phyloP scores from a whole-genome alignment of 179 eudicot genomes.

The Beta corolliflora region DNA sequence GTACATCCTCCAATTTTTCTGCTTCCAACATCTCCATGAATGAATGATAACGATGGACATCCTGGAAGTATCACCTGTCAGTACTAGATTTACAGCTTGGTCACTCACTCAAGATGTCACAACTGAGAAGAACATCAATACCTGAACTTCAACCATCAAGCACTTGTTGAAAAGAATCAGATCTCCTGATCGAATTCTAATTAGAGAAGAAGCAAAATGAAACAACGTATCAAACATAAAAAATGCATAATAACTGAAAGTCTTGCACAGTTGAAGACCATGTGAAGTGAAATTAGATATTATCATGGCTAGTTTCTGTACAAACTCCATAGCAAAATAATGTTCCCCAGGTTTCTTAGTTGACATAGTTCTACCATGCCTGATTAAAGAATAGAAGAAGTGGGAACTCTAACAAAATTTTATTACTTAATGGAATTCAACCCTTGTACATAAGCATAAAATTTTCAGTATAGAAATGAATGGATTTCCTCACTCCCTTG shows the following conservation, averaged over 20 bases:
- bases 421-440: too few species aligned
- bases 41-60: slow-evolving; percentile 60
- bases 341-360: background rate
- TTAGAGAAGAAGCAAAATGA: background rate
- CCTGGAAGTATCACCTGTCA: slow-evolving; percentile 44
- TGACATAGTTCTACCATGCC: background rate
- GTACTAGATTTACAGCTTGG: background rate
- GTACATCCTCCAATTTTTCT: slow-evolving; percentile 61
- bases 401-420: too few species aligned
- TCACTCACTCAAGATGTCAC: background rate
- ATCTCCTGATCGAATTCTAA: slow-evolving; percentile 66
- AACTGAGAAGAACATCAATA: slow-evolving; percentile 21
- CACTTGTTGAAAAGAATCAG: slow-evolving; percentile 76
- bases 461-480: too few species aligned
- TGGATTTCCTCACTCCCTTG: too few species aligned
- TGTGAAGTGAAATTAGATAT: slow-evolving; percentile 3
- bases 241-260: background rate
- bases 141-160: slow-evolving; percentile 77
- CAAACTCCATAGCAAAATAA: background rate
- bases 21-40: slow-evolving; percentile 79
- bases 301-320: background rate
- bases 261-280: background rate
- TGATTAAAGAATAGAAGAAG: background rate
- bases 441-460: too few species aligned
- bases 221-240: background rate